These are phyloP conservation scores for Mycena citricolor DNA, from an alignment of 1,284 basidiomycete species.

Conservation along the genomic window DNA sequence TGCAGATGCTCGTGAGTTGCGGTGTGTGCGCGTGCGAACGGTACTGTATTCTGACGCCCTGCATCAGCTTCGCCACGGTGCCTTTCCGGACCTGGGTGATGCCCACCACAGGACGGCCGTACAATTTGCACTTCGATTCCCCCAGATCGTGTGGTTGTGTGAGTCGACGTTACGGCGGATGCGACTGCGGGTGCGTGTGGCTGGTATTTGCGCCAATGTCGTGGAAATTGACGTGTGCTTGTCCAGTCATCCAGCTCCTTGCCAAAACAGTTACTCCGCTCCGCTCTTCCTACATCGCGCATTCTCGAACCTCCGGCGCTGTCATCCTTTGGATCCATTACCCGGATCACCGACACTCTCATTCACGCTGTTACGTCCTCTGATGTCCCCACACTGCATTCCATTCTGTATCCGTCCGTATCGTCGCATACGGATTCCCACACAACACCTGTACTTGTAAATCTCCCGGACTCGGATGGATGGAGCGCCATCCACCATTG, in stretches of 20 bases:
- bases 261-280: too few relatives aligned
- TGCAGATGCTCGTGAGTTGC: conserved; percentile 55
- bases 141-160: conserved; percentile 63
- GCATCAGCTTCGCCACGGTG: conserved; percentile 61
- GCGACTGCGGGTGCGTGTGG: too few relatives aligned
- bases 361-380: conserved; percentile 49
- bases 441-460: conserved; percentile 58
- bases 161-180: conserved; percentile 62
- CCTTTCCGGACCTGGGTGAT: conserved; percentile 69
- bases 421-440: too few relatives aligned
- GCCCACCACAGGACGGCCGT: conserved; percentile 66
- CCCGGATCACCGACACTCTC: conserved; percentile 46
- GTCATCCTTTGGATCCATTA: conserved; percentile 41
- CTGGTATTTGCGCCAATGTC: too few relatives aligned
- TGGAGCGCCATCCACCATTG: conserved; percentile 74
- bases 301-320: conserved; percentile 39
- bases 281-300: conserved; percentile 34
- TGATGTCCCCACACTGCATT: conserved; percentile 51
- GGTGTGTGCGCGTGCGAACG: conserved; percentile 3
- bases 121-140: conserved; percentile 62
- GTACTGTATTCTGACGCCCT: conserved; percentile 15
- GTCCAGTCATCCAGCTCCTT: not conserved
- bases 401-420: conserved; percentile 48
- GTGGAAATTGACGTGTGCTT: conserved; percentile 17
- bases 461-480: conserved; percentile 60